Conservation (phyloP, 1,284 basidiomycete genomes). For the Ustilago sp. region DNA sequence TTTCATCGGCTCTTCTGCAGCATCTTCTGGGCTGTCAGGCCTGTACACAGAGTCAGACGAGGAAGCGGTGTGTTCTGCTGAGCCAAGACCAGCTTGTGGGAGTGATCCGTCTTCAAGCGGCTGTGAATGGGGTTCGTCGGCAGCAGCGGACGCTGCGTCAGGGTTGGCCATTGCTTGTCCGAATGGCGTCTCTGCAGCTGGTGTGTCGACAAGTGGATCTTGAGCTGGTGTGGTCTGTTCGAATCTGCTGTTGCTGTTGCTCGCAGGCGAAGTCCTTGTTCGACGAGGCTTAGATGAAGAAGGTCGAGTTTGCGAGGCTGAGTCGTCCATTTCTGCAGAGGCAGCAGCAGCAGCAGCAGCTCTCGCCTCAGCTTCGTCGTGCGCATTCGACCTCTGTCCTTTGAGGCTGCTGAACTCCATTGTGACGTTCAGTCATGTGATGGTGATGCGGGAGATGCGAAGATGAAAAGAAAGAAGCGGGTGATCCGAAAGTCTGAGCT, state of each 20-base stretch:
- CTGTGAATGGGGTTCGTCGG: conserved; percentile 11
- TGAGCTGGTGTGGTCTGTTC: neutral
- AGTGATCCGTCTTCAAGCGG: conserved; percentile 31
- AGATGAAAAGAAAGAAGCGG: neutral
- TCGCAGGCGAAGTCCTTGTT: neutral
- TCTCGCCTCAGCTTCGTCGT: conserved; percentile 36
- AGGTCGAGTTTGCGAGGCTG: conserved; percentile 10
- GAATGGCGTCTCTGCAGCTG: conserved; percentile 18
- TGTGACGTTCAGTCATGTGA: conserved; percentile 1
- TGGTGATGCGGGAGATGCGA: neutral
- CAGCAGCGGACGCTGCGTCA: neutral
- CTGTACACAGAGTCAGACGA: neutral
- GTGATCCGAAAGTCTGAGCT: neutral
- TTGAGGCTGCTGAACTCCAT: conserved; percentile 51
- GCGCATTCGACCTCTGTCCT: conserved; percentile 24
- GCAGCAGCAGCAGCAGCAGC: conserved; percentile 42
- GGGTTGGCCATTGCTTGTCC: conserved; percentile 31
- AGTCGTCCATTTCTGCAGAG: conserved; percentile 18
- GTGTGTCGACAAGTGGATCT: neutral
- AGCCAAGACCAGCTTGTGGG: conserved; percentile 19
- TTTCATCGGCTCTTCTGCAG: conserved; percentile 9
- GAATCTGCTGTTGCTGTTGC: neutral
- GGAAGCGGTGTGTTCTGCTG: conserved; percentile 2
- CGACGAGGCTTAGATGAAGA: conserved; percentile 16
- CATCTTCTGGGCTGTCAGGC: neutral